These are phyloP conservation scores for Emydomyces testavorans DNA, from an alignment of 2,329 filamentous ascomycete species.

Conservation along the genomic window DNA sequence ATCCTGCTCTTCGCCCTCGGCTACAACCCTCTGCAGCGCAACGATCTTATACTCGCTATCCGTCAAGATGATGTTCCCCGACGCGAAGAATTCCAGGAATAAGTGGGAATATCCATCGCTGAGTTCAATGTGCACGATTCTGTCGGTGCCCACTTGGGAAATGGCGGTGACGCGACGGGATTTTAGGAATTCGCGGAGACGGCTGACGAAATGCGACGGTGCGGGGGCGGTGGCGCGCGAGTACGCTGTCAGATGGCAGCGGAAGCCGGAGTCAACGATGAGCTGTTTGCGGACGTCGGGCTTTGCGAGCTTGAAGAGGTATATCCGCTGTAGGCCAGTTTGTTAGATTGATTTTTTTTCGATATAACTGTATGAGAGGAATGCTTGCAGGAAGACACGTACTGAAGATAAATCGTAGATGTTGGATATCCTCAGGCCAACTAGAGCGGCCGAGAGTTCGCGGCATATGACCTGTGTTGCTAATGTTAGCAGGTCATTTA, in stretches of 20 bases:
- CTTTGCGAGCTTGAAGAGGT: constrained; percentile 89
- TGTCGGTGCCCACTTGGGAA: constrained; percentile 78
- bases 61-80: constrained; percentile 87
- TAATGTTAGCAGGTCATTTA: neutral
- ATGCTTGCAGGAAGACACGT: constrained; percentile 18
- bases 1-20: constrained; percentile 73
- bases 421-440: constrained; percentile 73
- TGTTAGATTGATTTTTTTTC: constrained; percentile 5
- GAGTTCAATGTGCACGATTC: constrained; percentile 84
- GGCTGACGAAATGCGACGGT: constrained; percentile 73
- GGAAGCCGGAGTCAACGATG: constrained; percentile 87
- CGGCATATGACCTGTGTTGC: constrained; percentile 69
- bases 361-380: neutral
- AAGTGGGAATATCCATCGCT: constrained; percentile 80
- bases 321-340: constrained; percentile 53
- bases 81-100: constrained; percentile 92
- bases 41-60: constrained; percentile 74
- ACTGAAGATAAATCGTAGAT: constrained; percentile 88
- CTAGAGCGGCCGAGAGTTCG: constrained; percentile 69
- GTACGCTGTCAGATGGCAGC: constrained; percentile 87
- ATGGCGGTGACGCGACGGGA: constrained; percentile 73
- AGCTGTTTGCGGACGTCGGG: constrained; percentile 81
- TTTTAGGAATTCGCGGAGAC: constrained; percentile 77
- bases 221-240: constrained; percentile 71
- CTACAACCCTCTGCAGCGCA: constrained; percentile 65